Base-by-base conservation (phyloP, 441 rosid species). In the Croton setiger region DNA sequence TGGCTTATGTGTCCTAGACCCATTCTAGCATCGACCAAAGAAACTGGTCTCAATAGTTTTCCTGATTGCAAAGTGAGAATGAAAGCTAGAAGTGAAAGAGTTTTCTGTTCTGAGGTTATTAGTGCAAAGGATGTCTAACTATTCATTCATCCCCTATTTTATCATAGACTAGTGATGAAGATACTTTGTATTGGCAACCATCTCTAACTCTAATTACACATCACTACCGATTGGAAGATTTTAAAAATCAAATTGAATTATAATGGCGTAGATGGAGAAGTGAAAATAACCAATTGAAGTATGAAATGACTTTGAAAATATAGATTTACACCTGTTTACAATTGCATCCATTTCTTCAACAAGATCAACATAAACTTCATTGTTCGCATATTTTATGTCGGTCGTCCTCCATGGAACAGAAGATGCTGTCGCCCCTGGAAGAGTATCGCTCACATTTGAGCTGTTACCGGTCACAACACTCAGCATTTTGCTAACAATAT, bases 391-490 rank as follows among this genome's bases (percentile, higher is more conserved):
- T 75, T 95, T 95, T 48, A 87, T 81, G 39, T 90, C 98, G 1
- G 93, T 78, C 2, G 94, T 83, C 76, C 97, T 84, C 99, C 99
- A 95, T 17, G 99, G 97, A 79, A 92, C 92, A 79, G 92, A 87
- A 67, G 98, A 90, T 53, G 87, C 87, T 35, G 99, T 81, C 44
- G 96, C 90, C 65, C 88, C 92, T 1, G 98, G 98, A 54, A 92
- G 97, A 8, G 87, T 88, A 33, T 90, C 93, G 44, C 88, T 90
- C 75, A 92, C 73, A 72, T 90, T 95, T 54, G 96, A 90, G 74
- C 81, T 85, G 77, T 82, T 92, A 67, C 98, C 98, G 4, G 98
- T 95, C 72, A 95, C 97, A 70, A 90, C 98, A 74, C 98, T 95
- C 82, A 89, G 69, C 84, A 95, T 77, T 85, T 92, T 92, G 85